phyloP scores from a whole-genome alignment of 805 yeast species.

The Yamadazyma paraphyllophila region DNA sequence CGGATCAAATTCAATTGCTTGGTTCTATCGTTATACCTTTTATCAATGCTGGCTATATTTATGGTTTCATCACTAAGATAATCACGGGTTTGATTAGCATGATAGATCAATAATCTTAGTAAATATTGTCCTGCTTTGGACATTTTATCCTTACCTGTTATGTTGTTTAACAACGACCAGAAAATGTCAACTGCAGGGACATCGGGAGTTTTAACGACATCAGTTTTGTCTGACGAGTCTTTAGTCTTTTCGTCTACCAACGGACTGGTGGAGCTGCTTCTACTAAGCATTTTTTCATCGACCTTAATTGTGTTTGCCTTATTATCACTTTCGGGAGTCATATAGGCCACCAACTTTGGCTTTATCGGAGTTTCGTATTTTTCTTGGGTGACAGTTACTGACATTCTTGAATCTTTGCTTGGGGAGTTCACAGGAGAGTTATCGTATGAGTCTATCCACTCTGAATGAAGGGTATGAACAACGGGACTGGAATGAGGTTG shows the following conservation, averaged over 20 bases:
- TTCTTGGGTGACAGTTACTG: constrained; percentile 13
- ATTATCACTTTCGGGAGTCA: constrained; percentile 14
- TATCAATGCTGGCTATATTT: constrained; percentile 29
- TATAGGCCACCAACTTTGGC: constrained; percentile 10
- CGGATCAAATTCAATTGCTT: constrained; percentile 32
- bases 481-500: constrained; percentile 11
- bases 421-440: constrained; percentile 12
- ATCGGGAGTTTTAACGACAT: too few relatives aligned
- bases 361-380: constrained; percentile 13
- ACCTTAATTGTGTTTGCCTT: constrained; percentile 6
- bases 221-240: too few relatives aligned
- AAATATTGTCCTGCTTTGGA: constrained; percentile 64
- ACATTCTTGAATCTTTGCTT: constrained; percentile 14
- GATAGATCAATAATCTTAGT: constrained; percentile 49
- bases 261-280: constrained; percentile 8
- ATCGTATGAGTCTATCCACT: constrained; percentile 24
- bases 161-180: constrained; percentile 46
- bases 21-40: constrained; percentile 29
- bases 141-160: constrained; percentile 70
- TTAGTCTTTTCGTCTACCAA: constrained; percentile 1
- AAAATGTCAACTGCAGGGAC: constrained; percentile 38
- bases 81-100: constrained; percentile 40
- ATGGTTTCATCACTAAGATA: constrained; percentile 33
- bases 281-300: constrained; percentile 15
- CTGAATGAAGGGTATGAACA: constrained; percentile 21